A percentile compares a stretch with the other conserved stretches of the same genome.
Conservation (phyloP, 1,284 basidiomycete species). For the Leccinum pachyderme region DNA sequence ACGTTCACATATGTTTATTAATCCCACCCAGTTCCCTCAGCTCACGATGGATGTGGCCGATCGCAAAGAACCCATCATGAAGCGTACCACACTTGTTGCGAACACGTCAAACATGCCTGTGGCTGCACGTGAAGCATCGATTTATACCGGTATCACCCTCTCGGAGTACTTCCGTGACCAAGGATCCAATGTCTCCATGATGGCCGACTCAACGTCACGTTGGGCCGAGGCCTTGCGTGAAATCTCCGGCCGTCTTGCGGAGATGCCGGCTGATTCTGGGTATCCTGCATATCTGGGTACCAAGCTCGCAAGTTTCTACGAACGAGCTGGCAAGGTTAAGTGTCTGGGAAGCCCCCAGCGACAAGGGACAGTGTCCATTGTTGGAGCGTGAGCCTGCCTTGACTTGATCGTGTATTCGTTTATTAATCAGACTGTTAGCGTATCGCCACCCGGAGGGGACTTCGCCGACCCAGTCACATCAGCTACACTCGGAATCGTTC, state of each 20-base stretch:
- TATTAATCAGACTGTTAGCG: constrained; percentile 47
- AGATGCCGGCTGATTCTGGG: constrained; percentile 99
- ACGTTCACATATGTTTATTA: constrained; percentile 5
- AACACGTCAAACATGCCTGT: constrained; percentile 99
- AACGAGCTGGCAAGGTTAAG: constrained; percentile 96
- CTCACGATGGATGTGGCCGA: constrained; percentile 88
- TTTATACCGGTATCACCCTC: constrained; percentile 99
- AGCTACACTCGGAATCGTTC: constrained; percentile 96
- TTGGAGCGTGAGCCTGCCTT: constrained; percentile 82
- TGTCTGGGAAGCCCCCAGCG: constrained; percentile 90
- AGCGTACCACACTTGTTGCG: constrained; percentile 97
- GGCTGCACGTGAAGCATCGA: constrained; percentile 98
- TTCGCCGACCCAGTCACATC: constrained; percentile 99
- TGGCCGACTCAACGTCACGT: constrained; percentile 99
- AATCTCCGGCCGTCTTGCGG: constrained; percentile 97
- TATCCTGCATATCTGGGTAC: constrained; percentile 98
- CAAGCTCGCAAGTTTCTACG: constrained; percentile 97
- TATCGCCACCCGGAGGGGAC: constrained; percentile 98
- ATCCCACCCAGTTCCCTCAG: constrained; percentile 73
- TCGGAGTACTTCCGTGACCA: constrained; percentile 99
- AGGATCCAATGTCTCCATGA: constrained; percentile 98
- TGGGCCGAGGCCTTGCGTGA: constrained; percentile 99
- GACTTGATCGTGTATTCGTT: neutral
- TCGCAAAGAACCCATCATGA: constrained; percentile 99
- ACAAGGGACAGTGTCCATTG: constrained; percentile 94